A percentile compares a stretch with the other conserved stretches of the same genome.
Conservation (phyloP, 768 basidiomycete genomes). For the Mrakia blollopis region DNA sequence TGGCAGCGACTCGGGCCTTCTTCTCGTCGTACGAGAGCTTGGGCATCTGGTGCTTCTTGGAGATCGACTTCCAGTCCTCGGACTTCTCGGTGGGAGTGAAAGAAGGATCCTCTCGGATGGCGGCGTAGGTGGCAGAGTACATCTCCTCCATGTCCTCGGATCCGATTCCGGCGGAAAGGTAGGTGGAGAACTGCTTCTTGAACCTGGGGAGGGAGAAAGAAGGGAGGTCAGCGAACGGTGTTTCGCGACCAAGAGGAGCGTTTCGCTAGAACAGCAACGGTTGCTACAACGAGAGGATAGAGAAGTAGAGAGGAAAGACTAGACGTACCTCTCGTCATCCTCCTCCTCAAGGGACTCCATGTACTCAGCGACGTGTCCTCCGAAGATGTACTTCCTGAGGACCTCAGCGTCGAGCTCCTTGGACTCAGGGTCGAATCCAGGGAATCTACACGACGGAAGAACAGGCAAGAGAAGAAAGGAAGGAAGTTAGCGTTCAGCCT, state of each 20-base stretch:
- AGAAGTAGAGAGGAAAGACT: conserved; percentile 1
- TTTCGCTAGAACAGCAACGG: too few relatives aligned
- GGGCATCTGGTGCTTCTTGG: conserved; percentile 60
- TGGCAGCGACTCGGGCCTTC: conserved; percentile 70
- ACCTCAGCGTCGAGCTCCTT: conserved; percentile 92
- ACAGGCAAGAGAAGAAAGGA: background rate
- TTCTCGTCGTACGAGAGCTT: conserved; percentile 75
- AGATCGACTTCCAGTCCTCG: conserved; percentile 85
- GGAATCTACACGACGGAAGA: background rate
- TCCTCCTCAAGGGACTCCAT: conserved; percentile 99
- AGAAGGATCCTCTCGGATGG: conserved; percentile 88
- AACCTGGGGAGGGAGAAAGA: conserved; percentile 49
- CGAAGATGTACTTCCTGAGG: conserved; percentile 66
- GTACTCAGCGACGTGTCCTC: conserved; percentile 97
- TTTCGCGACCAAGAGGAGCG: background rate
- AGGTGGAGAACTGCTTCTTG: conserved; percentile 94
- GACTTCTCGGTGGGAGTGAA: conserved; percentile 87
- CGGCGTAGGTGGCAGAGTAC: conserved; percentile 84
- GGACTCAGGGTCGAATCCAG: conserved; percentile 86
- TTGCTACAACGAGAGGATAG: background rate
- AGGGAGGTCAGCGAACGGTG: background rate
- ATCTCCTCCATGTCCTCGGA: conserved; percentile 98
- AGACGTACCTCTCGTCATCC: conserved; percentile 85
- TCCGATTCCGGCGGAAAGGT: conserved; percentile 90
- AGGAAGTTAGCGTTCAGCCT: background rate